Evolutionary conservation across 2,329 filamentous ascomycete genomes (phyloP).

Genomic region (Colletotrichum liaoningense): DNA sequence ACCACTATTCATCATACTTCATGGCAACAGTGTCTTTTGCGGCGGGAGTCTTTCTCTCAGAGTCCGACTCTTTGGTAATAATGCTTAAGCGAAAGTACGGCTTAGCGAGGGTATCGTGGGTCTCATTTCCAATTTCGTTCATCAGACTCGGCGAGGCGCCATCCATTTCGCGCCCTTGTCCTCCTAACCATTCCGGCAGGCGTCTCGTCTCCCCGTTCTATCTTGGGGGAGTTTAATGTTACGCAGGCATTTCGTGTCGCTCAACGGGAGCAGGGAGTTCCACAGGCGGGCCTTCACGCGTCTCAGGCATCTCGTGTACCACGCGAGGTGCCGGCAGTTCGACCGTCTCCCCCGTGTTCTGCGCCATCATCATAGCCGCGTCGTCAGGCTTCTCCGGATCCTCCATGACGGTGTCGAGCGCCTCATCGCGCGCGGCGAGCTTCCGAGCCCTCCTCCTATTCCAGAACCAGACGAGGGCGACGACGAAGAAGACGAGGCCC

Average conservation of each 20-base stretch:
- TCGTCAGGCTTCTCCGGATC: slow-evolving; percentile 31
- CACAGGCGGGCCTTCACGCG: slow-evolving; percentile 21
- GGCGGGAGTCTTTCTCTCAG: slow-evolving; percentile 8
- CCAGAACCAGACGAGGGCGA: slow-evolving; percentile 33
- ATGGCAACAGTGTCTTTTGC: neutral
- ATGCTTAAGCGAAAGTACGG: slow-evolving; percentile 14
- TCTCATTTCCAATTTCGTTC: slow-evolving; percentile 28
- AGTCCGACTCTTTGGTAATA: neutral
- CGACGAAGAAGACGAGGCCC: slow-evolving; percentile 30
- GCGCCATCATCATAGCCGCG: neutral
- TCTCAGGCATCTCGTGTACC: slow-evolving; percentile 32
- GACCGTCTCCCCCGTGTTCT: slow-evolving; percentile 11
- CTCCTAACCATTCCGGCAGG: neutral
- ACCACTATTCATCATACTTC: neutral
- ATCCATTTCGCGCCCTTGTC: neutral
- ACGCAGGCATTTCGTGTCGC: slow-evolving; percentile 27
- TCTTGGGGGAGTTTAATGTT: neutral
- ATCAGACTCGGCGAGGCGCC: neutral
- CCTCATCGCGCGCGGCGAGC: slow-evolving; percentile 7
- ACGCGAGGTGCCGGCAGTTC: slow-evolving; percentile 28
- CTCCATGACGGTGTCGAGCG: slow-evolving; percentile 21
- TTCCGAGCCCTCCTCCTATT: slow-evolving; percentile 21
- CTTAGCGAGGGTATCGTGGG: slow-evolving; percentile 35
- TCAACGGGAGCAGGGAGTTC: slow-evolving; percentile 30
- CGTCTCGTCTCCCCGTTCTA: too few relatives aligned